Percentiles rank a stretch among this genome's conserved stretches.
Conservation (phyloP, 768 basidiomycete genomes). For the Tubosaeta sp. region DNA sequence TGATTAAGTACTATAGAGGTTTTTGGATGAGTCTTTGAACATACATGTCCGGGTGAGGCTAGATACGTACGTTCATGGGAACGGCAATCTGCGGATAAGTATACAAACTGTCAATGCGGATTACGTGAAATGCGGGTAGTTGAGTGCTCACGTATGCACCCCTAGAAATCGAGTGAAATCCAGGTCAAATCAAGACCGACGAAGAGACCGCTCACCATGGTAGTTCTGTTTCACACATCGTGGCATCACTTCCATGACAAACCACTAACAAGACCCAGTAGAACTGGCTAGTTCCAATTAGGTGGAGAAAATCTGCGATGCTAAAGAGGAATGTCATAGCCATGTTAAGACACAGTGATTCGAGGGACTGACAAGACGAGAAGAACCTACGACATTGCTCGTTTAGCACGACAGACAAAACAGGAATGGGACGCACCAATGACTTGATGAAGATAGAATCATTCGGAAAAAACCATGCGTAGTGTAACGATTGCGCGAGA, state of each 20-base stretch:
- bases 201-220: constrained; percentile 8
- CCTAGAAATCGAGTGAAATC: background rate
- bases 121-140: too few species aligned
- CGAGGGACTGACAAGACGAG: constrained; percentile 7
- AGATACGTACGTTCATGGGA: constrained; percentile 6
- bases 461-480: constrained; percentile 3
- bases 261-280: constrained; percentile 3
- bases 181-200: background rate
- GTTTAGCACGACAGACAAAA: background rate
- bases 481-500: constrained; percentile 2
- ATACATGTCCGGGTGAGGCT: background rate
- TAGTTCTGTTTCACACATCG: background rate
- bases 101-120: background rate
- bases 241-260: constrained; percentile 1
- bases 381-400: constrained; percentile 4
- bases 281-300: constrained; percentile 2
- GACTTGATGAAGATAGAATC: constrained; percentile 6
- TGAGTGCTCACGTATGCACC: constrained; percentile 6
- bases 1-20: constrained; percentile 2
- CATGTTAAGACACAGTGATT: background rate
- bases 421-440: constrained; percentile 2
- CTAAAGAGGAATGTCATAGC: constrained; percentile 1
- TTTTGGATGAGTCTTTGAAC: background rate
- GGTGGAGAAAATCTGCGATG: constrained; percentile 1
- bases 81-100: background rate